phyloP scores from a whole-genome alignment of 2,329 filamentous ascomycete genomes.

The Fusarium sp. region DNA sequence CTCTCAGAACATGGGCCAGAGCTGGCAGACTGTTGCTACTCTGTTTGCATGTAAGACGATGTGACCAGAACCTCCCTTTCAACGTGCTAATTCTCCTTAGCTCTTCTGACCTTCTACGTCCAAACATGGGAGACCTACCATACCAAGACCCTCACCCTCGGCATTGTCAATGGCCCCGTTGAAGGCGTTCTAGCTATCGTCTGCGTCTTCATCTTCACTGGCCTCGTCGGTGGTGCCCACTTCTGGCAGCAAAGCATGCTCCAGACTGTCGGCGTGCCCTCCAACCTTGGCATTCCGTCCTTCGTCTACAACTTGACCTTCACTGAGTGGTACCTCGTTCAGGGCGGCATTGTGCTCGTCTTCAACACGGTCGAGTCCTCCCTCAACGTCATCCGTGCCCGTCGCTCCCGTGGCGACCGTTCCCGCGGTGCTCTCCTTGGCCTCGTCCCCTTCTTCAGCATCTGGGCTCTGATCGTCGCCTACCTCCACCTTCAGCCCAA shows the following conservation, averaged over 20 bases:
- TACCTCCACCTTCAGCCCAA: slow-evolving; percentile 89
- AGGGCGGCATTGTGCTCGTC: slow-evolving; percentile 83
- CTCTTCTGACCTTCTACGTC: slow-evolving; percentile 95
- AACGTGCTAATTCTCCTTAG: slow-evolving; percentile 54
- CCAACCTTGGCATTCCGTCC: slow-evolving; percentile 73
- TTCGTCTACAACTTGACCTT: slow-evolving; percentile 83
- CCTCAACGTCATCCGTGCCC: slow-evolving; percentile 85
- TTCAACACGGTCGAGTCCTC: slow-evolving; percentile 87
- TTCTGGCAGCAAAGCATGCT: slow-evolving; percentile 94
- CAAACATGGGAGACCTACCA: slow-evolving; percentile 99
- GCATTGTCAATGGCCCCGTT: slow-evolving; percentile 92
- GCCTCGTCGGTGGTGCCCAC: slow-evolving; percentile 84
- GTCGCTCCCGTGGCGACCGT: slow-evolving; percentile 78
- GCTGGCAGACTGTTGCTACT: slow-evolving; percentile 86
- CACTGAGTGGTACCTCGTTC: slow-evolving; percentile 92
- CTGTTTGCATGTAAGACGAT: slow-evolving; percentile 80
- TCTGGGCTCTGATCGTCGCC: slow-evolving; percentile 80
- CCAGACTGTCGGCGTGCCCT: slow-evolving; percentile 74
- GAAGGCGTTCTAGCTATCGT: slow-evolving; percentile 92
- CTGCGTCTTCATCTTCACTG: slow-evolving; percentile 84
- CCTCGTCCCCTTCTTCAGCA: slow-evolving; percentile 81
- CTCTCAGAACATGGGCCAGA: slow-evolving; percentile 91
- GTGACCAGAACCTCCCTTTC: neutral
- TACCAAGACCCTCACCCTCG: slow-evolving; percentile 93
- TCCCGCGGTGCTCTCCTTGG: slow-evolving; percentile 82